Base-by-base conservation (phyloP, 306 rosid species). In the Acacia melanoxylon region DNA sequence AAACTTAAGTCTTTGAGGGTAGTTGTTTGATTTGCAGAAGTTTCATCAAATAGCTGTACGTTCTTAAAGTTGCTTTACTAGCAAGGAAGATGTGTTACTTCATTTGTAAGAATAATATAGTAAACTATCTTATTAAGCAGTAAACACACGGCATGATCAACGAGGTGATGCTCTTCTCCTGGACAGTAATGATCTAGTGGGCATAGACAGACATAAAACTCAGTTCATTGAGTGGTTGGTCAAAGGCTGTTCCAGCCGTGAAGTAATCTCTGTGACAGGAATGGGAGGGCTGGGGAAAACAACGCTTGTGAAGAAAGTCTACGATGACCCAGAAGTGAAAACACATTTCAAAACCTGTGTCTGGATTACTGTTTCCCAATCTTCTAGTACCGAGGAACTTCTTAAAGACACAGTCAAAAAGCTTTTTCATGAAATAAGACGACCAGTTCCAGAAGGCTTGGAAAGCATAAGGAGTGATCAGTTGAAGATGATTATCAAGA, bases 271-370 rank as follows among this genome's bases (percentile, higher is more conserved):
- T 12, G 90, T 89, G n/a, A 84, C 87, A 7, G 94, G 91, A 20
- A 91, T 87, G 90, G 94, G 92, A 8, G 91, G 94, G 62, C 37
- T 87, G 87, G 94, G 94, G 40, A 91, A 91, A 68, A 91, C 91
- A 19, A 89, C 92, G 9, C 61, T 91, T 78, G 90, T 82, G 37
- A 83, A 88, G 78, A 78, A 86, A 78, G 92, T 86, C 31, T 91
- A 81, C n/a, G 88, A 89, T 82, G 91, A 88, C 82, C 78, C 80
- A 25, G 76, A 62, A 51, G 90, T 91, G 33, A 86, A 76, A 74
- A 86, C 68, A 42, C 86, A 83, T 71, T 91, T 89, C 83, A 86
- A 78, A 79, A 80, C 82, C 58, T 84, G 89, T 56, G 87, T 75
- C 78, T 91, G 93, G 95, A 77, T 91, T 42, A 86, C 86, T 71